These are phyloP conservation scores for Avena eriantha DNA, from an alignment of 176 grass and related monocot genomes.

Conservation along the genomic window DNA sequence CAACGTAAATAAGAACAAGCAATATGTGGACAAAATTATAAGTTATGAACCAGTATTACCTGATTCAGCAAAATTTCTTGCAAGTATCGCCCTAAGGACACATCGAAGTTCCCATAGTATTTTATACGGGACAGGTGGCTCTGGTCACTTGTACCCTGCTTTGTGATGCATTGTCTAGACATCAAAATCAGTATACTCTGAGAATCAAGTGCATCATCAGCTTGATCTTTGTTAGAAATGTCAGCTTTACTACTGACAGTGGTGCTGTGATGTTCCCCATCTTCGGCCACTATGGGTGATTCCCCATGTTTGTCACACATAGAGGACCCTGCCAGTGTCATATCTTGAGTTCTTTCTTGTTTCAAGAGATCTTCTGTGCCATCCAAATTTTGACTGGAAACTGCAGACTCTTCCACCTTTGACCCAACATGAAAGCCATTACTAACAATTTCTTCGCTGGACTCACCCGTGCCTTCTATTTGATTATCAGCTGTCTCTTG, in stretches of 20 bases:
- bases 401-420: constrained; percentile 43
- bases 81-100: constrained; percentile 81
- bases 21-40: constrained; percentile 10
- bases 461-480: constrained; percentile 50
- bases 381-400: constrained; percentile 55
- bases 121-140: constrained; percentile 78
- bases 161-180: constrained; percentile 75
- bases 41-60: constrained; percentile 44
- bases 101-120: constrained; percentile 83
- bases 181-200: constrained; percentile 82
- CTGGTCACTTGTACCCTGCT: constrained; percentile 69
- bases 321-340: too few species aligned
- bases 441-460: constrained; percentile 36
- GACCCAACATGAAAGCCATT: constrained; percentile 51
- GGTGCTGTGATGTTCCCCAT: constrained; percentile 42
- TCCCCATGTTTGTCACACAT: constrained; percentile 31
- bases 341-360: constrained; percentile 40
- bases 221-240: constrained; percentile 52
- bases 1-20: constrained; percentile 29
- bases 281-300: constrained; percentile 19
- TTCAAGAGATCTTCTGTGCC: constrained; percentile 19
- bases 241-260: constrained; percentile 59
- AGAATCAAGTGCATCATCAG: constrained; percentile 62
- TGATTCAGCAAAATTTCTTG: constrained; percentile 74
- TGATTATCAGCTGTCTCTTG: constrained; percentile 59